These are phyloP conservation scores for Neurospora crassa DNA, from an alignment of 2,329 filamentous ascomycete species.

Conservation along the genomic window DNA sequence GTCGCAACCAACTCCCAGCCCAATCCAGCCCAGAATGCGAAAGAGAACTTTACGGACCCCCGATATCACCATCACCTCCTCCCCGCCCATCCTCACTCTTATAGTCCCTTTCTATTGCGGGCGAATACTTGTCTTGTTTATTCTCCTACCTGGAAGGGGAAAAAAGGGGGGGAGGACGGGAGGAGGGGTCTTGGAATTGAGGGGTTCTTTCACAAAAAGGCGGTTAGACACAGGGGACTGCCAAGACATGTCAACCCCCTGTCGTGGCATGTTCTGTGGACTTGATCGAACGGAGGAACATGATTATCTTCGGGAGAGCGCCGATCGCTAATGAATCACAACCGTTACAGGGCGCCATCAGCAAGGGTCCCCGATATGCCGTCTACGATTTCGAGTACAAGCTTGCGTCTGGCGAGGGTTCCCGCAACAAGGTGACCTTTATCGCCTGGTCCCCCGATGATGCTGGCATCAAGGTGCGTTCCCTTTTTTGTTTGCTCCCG, in stretches of 20 bases:
- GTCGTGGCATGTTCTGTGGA: not conserved
- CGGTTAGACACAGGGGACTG: not conserved
- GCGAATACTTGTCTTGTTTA: not conserved
- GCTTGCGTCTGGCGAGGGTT: conserved; percentile 61
- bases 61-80: not conserved
- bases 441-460: conserved; percentile 76
- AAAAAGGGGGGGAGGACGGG: not conserved
- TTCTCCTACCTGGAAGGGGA: not conserved
- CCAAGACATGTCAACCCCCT: not conserved
- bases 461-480: conserved; percentile 63
- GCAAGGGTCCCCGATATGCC: conserved; percentile 67
- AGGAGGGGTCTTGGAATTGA: not conserved
- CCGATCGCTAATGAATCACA: not conserved
- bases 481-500: not conserved
- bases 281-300: not conserved
- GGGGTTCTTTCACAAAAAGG: not conserved
- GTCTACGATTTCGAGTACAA: conserved; percentile 79
- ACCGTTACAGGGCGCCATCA: conserved; percentile 39
- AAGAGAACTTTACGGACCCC: not conserved
- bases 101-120: not conserved
- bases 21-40: not conserved
- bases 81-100: not conserved
- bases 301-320: too few relatives aligned
- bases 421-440: conserved; percentile 71
- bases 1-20: not conserved